Percentiles rank a stretch among this genome's conserved stretches.
Conservation (phyloP, 75 land plant species). For the Pinus tabuliformis region DNA sequence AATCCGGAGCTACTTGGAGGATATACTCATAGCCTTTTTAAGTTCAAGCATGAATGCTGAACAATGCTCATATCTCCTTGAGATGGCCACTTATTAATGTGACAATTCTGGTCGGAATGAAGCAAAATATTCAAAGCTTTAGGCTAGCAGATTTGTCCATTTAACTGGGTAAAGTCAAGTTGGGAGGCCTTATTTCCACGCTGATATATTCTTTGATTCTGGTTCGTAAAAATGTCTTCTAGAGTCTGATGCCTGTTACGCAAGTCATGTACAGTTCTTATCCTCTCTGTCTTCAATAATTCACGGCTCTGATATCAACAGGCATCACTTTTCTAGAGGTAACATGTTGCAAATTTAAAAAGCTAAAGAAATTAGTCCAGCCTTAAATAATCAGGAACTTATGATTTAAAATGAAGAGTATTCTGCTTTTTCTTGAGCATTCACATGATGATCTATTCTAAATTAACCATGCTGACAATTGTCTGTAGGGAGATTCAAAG, state of each 20-base stretch:
- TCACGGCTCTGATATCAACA: not conserved
- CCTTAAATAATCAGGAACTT: no score
- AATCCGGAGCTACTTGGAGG: conserved; percentile 76
- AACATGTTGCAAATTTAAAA: no score
- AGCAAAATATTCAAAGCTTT: conserved; percentile 36
- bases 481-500: no score
- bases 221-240: conserved; percentile 49
- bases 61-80: conserved; percentile 41
- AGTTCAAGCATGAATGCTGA: conserved; percentile 12
- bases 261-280: conserved; percentile 46
- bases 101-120: conserved; percentile 7
- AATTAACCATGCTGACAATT: no score
- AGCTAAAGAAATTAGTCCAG: no score
- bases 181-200: conserved; percentile 51
- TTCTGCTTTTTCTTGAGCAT: no score
- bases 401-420: no score
- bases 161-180: conserved; percentile 69
- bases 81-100: conserved; percentile 18
- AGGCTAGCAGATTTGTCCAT: conserved; percentile 48
- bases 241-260: conserved; percentile 68
- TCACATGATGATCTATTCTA: no score
- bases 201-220: conserved; percentile 63
- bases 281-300: not conserved
- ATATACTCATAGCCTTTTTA: conserved; percentile 39
- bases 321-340: no score